These are phyloP conservation scores for Populus pruinosa DNA, from an alignment of 345 rosid species.

Conservation along the genomic window DNA sequence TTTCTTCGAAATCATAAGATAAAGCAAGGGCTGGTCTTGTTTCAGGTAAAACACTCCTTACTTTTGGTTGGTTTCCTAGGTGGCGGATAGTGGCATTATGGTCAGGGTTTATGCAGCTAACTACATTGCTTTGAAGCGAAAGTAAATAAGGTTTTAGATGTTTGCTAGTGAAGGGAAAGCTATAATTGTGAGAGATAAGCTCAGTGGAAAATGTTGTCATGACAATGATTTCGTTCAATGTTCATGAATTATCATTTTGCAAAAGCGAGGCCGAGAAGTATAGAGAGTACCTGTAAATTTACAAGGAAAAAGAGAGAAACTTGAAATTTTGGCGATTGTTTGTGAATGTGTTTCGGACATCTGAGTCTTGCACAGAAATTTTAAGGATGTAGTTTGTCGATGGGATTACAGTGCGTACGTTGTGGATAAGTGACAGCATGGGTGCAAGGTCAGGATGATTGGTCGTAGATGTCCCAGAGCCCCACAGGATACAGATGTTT, in stretches of 20 bases:
- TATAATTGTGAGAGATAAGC: constrained; percentile 15
- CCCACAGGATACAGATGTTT: neutral
- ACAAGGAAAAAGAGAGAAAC: neutral
- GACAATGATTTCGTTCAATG: constrained; percentile 17
- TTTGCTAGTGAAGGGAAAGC: constrained; percentile 22
- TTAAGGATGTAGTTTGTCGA: neutral
- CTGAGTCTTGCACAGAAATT: neutral
- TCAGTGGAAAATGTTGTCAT: constrained; percentile 38
- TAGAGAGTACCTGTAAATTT: neutral
- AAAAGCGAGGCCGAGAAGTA: neutral
- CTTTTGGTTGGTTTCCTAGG: constrained; percentile 17
- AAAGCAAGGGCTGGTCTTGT: constrained; percentile 41
- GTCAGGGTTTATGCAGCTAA: constrained; percentile 23
- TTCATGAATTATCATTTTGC: constrained; percentile 7
- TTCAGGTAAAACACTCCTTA: constrained; percentile 29
- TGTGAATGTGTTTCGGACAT: neutral
- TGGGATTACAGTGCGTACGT: constrained; percentile 11
- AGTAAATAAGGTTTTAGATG: constrained; percentile 31
- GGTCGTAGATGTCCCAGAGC: neutral
- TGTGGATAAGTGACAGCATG: constrained; percentile 19
- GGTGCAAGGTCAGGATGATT: neutral
- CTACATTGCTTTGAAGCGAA: constrained; percentile 14
- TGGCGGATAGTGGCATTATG: neutral
- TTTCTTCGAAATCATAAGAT: constrained; percentile 55
- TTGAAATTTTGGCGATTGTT: neutral